Base-by-base conservation (phyloP, 2,329 filamentous ascomycete genomes). In the Alternaria metachromatica region DNA sequence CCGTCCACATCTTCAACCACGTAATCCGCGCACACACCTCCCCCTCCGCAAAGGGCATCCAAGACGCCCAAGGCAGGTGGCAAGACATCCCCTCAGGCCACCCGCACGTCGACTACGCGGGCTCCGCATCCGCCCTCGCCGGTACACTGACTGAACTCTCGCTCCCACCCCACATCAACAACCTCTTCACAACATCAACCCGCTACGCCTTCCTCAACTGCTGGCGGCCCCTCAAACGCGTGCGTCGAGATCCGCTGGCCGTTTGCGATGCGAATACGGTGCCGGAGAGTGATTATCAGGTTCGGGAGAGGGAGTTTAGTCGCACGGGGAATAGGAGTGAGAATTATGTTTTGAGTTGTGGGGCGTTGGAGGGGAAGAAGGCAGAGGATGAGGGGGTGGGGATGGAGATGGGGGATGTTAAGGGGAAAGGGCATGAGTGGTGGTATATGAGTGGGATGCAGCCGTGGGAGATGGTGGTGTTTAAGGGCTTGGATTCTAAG, bases 61-160 rank as follows among this genome's bases (percentile, higher is more conserved):
- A 77, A 60, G 82, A 87, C 4, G 76, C 84, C 6, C 76, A 80
- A 59, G 81, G 81, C 1, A 82, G 85, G 1, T 84, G 84, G 55
- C 68, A 72, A 60, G 65, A 69, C 45, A 67, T 72, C 3, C 69
- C 70, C 28, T 58, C 70, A 0, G 64, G 67, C n/a, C 70, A 72
- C 44, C 60, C 69, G 2, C 69, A 70, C 44, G 69, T 72, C 46
- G 70, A 72, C 50, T 72, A 73, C 58, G 60, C 64, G 6, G 70
- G 68, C 23, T 55, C 58, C 10, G 15, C 60, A 8, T 44, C 21
- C 6, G 60, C 53, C 18, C 64, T 70, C 12, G 26, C 54, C 21
- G 69, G 65, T 33, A 72, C 69, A 5, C 63, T 61, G 10, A 25
- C n/a, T 12, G 72, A 70, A 55, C 63, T 75, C 58, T 53, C 59